A percentile compares a stretch with the other conserved stretches of the same genome.
Conservation (phyloP, 2,329 filamentous ascomycete genomes). For the Ceratocystiopsis sp. region DNA sequence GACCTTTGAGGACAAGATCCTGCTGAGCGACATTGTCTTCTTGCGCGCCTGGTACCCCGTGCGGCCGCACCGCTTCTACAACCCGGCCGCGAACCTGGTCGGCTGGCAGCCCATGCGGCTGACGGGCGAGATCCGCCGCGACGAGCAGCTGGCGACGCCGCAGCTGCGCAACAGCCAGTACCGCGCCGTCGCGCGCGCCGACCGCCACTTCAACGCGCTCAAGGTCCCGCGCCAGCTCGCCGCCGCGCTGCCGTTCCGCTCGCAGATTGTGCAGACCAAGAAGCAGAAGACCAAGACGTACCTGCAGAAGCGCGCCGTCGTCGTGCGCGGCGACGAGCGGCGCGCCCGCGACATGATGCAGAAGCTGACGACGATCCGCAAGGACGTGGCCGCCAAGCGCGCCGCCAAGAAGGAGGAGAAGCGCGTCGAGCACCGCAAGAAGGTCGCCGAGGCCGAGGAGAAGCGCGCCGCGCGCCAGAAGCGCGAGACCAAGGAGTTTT, state of each 20-base stretch:
- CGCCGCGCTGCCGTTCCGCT: constrained; percentile 77
- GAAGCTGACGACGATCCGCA: constrained; percentile 77
- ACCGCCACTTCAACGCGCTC: constrained; percentile 63
- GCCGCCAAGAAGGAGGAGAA: constrained; percentile 76
- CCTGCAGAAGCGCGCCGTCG: constrained; percentile 88
- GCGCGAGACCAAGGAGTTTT: constrained; percentile 82
- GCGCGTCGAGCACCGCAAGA: constrained; percentile 62
- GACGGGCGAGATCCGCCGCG: constrained; percentile 77
- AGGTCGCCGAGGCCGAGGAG: constrained; percentile 66
- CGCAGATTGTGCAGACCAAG: constrained; percentile 69
- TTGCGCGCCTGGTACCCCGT: constrained; percentile 93
- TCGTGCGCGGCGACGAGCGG: constrained; percentile 76
- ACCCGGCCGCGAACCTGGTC: constrained; percentile 83
- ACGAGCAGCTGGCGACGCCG: constrained; percentile 58
- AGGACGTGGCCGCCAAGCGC: constrained; percentile 77
- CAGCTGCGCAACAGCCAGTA: constrained; percentile 74
- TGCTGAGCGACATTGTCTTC: constrained; percentile 94
- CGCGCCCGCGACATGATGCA: constrained; percentile 78
- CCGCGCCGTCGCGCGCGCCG: constrained; percentile 46
- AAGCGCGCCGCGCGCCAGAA: constrained; percentile 78
- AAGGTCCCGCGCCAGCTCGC: constrained; percentile 65
- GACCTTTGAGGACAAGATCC: constrained; percentile 95
- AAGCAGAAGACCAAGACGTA: constrained; percentile 72
- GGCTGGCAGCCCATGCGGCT: constrained; percentile 90
- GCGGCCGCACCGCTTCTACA: constrained; percentile 91